phyloP scores from a whole-genome alignment of 352 stramenopile species.

The Pythium volutum region DNA sequence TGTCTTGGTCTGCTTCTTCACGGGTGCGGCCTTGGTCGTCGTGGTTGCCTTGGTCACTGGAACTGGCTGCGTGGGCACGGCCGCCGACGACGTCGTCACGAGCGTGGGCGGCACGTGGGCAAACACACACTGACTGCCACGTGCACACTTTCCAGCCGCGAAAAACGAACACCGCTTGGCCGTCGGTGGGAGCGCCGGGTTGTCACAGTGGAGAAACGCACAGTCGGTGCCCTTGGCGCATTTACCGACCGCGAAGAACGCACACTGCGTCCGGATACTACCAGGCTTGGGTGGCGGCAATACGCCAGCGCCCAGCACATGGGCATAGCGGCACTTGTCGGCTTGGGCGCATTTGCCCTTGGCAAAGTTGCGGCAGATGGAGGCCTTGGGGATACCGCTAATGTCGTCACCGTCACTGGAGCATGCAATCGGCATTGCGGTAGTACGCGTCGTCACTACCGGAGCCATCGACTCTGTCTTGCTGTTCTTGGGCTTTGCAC shows the following conservation, averaged over 20 bases:
- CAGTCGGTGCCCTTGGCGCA: conserved; percentile 55
- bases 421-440: neutral
- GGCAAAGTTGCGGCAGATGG: conserved; percentile 56
- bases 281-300: conserved; percentile 14
- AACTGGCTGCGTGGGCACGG: neutral
- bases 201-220: conserved; percentile 40
- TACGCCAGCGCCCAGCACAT: conserved; percentile 36
- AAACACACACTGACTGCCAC: conserved; percentile 50
- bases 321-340: conserved; percentile 29
- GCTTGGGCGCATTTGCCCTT: conserved; percentile 44
- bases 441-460: neutral
- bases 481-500: conserved; percentile 1
- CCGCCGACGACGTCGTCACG: neutral
- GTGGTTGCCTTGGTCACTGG: neutral
- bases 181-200: conserved; percentile 8
- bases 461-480: neutral
- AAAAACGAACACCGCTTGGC: conserved; percentile 45
- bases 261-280: conserved; percentile 31
- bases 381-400: conserved; percentile 28
- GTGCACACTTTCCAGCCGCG: conserved; percentile 44
- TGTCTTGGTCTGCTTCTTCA: neutral
- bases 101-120: conserved; percentile 29
- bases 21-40: neutral
- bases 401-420: conserved; percentile 17
- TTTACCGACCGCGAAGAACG: conserved; percentile 43